Evolutionary conservation across 2,329 filamentous ascomycete genomes (phyloP).

Genomic region (Xylariaceae sp.): DNA sequence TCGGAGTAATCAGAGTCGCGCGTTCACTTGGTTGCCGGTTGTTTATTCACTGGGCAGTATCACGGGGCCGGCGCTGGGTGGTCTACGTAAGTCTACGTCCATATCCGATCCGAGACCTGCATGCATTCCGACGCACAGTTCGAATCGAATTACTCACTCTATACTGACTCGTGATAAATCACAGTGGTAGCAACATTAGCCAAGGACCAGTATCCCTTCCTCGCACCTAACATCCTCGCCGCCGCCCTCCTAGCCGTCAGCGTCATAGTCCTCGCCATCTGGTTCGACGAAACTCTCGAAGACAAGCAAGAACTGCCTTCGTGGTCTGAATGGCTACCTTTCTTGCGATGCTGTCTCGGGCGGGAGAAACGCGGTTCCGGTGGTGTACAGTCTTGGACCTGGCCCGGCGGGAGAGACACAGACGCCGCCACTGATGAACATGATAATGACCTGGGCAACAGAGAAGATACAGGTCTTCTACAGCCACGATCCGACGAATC

Average conservation of each 20-base stretch:
- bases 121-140: too few relatives aligned
- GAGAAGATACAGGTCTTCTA: slow-evolving; percentile 24
- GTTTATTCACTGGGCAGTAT: slow-evolving; percentile 96
- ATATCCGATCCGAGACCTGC: too few relatives aligned
- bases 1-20: slow-evolving; percentile 86
- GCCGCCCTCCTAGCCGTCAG: slow-evolving; percentile 69
- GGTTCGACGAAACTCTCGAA: slow-evolving; percentile 85
- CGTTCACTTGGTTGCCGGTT: slow-evolving; percentile 90
- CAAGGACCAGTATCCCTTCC: slow-evolving; percentile 68
- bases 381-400: slow-evolving; percentile 27
- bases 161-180: too few relatives aligned
- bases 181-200: slow-evolving; percentile 66
- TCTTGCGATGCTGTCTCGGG: slow-evolving; percentile 28
- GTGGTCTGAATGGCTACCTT: slow-evolving; percentile 31
- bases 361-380: slow-evolving; percentile 16
- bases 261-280: slow-evolving; percentile 69
- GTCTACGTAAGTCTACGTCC: too few relatives aligned
- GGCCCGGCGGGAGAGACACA: slow-evolving; percentile 18
- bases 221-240: slow-evolving; percentile 77
- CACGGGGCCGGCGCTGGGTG: slow-evolving; percentile 87
- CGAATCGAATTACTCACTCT: too few relatives aligned
- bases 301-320: slow-evolving; percentile 23
- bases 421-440: slow-evolving; percentile 19
- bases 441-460: slow-evolving; percentile 21
- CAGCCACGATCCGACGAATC: slow-evolving; percentile 34